Base-by-base conservation (phyloP, 495 filamentous ascomycete genomes). In the Hypoxylon lienhwacheense region DNA sequence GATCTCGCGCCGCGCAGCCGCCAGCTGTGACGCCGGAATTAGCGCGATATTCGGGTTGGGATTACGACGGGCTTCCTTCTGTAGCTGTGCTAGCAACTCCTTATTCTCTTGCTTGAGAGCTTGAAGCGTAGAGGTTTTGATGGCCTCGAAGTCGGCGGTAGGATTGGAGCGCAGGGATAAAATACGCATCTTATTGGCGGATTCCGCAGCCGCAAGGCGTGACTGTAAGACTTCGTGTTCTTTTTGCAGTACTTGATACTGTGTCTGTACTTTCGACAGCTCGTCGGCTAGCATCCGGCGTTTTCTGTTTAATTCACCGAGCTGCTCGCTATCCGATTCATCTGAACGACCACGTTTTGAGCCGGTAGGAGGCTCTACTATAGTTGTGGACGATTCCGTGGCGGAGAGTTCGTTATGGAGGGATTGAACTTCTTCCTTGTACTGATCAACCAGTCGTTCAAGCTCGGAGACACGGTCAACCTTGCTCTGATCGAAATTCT, bases 151-250 rank as follows among this genome's bases (percentile, higher is more conserved):
- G 53, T 90, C 81, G 0, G 89, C 79, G 5, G 92, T 97, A 0
- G 93, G 93, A 66, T 99, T 99, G 29, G 85, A 83, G 52, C 90
- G 85, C 16, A 99, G 76, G 47, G 90, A 85, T 19, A 99, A 84
- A 39, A 97, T 77, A 16, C 93, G 91, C 3, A 86, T 95, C 45
- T 87, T 85, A 25, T 86, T 86, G 34, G 84, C 81, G 11, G 84
- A 77, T 58, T 88, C 81, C 25, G 93, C 85, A 1, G 84, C 79
- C 29, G 78, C 73, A 37, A 96, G 80, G 53, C 92, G 88, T 1
- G 84, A 77, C 50, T 85, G 73, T 11, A 81, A 70, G 12, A 90
- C 90, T 5, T 84, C 73, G 35, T 91, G 80, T 53, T 95, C 91
- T 44, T 83, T 85, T 64, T 87, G 77, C 0, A 93, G 75, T 21